Evolutionary conservation across 2,329 filamentous ascomycete genomes (phyloP).

Genomic region (Aspergillus oerlinghausenensis): DNA sequence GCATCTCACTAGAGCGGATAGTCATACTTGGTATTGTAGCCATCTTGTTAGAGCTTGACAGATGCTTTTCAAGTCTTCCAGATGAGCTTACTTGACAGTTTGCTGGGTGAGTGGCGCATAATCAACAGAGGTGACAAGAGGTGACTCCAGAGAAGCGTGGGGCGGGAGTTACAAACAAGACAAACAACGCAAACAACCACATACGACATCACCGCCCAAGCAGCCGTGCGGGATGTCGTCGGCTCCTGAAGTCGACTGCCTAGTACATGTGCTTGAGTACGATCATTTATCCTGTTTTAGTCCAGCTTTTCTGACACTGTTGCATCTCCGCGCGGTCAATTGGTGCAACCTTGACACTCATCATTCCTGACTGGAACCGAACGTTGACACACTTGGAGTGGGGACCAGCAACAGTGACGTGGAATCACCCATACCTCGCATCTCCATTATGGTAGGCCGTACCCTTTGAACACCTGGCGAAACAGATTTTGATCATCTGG

Average conservation of each 20-base stretch:
- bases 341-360: background rate
- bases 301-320: background rate
- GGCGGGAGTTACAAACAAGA: constrained; percentile 27
- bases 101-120: constrained; percentile 11
- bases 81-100: constrained; percentile 1
- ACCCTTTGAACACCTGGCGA: constrained; percentile 1
- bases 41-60: constrained; percentile 38
- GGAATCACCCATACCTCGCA: constrained; percentile 13
- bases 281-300: background rate
- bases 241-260: constrained; percentile 7
- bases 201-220: constrained; percentile 8
- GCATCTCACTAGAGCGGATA: background rate
- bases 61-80: constrained; percentile 1
- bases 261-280: background rate
- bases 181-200: constrained; percentile 23
- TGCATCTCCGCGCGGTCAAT: background rate
- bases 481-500: constrained; percentile 11
- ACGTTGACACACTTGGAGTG: background rate
- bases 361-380: constrained; percentile 1
- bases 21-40: constrained; percentile 52
- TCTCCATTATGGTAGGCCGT: constrained; percentile 26
- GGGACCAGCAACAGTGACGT: background rate
- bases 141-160: constrained; percentile 16
- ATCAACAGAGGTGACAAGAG: constrained; percentile 11
- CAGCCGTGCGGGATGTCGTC: constrained; percentile 7